Percentiles rank a stretch among this genome's conserved stretches.
phyloP scores from a whole-genome alignment of 805 yeast genomes.

The Tetrapisispora pingtungensis region DNA sequence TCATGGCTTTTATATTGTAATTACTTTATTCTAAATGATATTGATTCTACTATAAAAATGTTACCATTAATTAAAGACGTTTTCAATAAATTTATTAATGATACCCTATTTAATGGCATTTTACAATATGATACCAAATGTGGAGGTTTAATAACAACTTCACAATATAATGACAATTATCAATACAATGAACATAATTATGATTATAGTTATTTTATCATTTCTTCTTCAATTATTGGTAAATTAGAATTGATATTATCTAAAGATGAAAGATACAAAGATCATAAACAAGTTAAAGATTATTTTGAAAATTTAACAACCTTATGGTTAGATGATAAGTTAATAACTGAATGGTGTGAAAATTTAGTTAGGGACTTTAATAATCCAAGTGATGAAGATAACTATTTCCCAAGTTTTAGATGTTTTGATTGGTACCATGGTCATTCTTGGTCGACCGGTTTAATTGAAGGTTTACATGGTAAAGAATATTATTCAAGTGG shows the following conservation, averaged over 20 bases:
- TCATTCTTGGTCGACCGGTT: slow-evolving; percentile 68
- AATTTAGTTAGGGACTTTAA: slow-evolving; percentile 56
- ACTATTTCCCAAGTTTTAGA: slow-evolving; percentile 53
- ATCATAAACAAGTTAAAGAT: slow-evolving; percentile 5
- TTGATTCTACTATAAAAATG: slow-evolving; percentile 38
- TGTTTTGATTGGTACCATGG: slow-evolving; percentile 65
- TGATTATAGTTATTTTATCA: slow-evolving; percentile 66
- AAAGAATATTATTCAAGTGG: slow-evolving; percentile 51
- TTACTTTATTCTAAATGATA: slow-evolving; percentile 53
- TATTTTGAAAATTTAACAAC: neutral
- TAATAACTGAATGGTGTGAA: slow-evolving; percentile 38
- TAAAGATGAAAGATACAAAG: slow-evolving; percentile 34
- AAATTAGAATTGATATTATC: slow-evolving; percentile 37
- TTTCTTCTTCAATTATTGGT: slow-evolving; percentile 57
- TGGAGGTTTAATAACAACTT: slow-evolving; percentile 69
- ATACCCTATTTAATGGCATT: slow-evolving; percentile 55
- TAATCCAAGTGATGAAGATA: slow-evolving; percentile 45
- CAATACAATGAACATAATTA: slow-evolving; percentile 69
- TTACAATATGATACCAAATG: slow-evolving; percentile 70
- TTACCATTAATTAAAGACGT: slow-evolving; percentile 57
- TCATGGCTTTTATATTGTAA: slow-evolving; percentile 75
- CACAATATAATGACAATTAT: slow-evolving; percentile 67
- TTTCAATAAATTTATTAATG: slow-evolving; percentile 54
- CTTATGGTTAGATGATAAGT: neutral
- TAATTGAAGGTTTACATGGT: slow-evolving; percentile 41